Percentiles rank a stretch among this genome's conserved stretches.
Conservation (phyloP, 2,329 filamentous ascomycete genomes). For the Apiospora pterosperma region DNA sequence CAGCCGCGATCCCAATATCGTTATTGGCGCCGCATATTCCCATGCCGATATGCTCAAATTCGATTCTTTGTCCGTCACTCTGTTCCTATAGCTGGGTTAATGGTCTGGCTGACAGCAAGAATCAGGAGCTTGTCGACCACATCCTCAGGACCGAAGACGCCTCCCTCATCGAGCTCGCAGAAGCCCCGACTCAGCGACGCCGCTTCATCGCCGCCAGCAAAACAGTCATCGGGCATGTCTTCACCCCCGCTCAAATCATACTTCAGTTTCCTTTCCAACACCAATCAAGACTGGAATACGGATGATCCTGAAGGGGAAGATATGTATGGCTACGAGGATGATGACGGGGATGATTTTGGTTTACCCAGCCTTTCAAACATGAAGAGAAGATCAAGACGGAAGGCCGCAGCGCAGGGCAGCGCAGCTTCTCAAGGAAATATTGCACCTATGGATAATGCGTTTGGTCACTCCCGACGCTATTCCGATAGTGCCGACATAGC, state of each 20-base stretch:
- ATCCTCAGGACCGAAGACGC: constrained; percentile 70
- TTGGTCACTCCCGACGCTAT: constrained; percentile 51
- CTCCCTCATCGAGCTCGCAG: constrained; percentile 58
- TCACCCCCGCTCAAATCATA: constrained; percentile 71
- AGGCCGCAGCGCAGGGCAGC: constrained; percentile 42
- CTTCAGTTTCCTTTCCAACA: constrained; percentile 75
- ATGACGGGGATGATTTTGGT: constrained; percentile 93
- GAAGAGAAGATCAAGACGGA: constrained; percentile 65
- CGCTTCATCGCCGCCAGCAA: constrained; percentile 46
- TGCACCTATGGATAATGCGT: constrained; percentile 35
- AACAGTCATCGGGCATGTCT: constrained; percentile 47
- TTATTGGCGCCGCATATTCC: constrained; percentile 93
- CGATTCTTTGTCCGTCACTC: constrained; percentile 65
- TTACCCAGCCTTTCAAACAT: constrained; percentile 89
- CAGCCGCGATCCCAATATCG: constrained; percentile 61
- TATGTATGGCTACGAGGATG: constrained; percentile 76
- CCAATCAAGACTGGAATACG: constrained; percentile 77
- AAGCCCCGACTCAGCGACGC: constrained; percentile 52
- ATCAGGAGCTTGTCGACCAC: constrained; percentile 56
- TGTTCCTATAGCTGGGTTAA: not conserved
- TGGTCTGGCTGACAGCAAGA: not conserved
- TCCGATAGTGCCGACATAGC: constrained; percentile 93
- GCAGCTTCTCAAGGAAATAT: constrained; percentile 26
- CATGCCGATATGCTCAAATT: constrained; percentile 93
- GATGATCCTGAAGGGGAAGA: constrained; percentile 64